A percentile compares a stretch with the other conserved stretches of the same genome.
phyloP scores from a whole-genome alignment of 169 alveolate genomes.

The Plasmodium billcollinsi region DNA sequence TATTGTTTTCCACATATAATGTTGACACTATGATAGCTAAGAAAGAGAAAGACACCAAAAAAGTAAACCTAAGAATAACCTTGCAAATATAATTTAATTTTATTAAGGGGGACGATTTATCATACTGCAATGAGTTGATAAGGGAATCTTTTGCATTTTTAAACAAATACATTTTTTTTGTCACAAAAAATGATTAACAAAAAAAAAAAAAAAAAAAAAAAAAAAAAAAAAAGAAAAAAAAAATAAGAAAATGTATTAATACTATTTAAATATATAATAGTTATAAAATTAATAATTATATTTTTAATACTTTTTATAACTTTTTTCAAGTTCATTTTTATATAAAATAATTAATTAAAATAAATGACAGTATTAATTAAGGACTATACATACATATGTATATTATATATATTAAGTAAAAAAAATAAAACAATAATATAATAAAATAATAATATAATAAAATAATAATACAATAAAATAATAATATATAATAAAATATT shows the following conservation, averaged over 20 bases:
- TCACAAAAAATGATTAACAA: not conserved
- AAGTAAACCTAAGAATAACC: constrained; percentile 30
- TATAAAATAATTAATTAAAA: too few species aligned
- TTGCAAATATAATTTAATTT: constrained; percentile 25
- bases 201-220: constrained; percentile 5
- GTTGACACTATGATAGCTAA: constrained; percentile 5
- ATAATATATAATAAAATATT: too few species aligned
- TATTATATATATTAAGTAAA: too few species aligned
- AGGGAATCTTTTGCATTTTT: constrained; percentile 66
- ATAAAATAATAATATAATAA: too few species aligned
- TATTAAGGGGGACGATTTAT: constrained; percentile 38
- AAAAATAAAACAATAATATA: too few species aligned
- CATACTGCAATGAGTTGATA: constrained; percentile 42
- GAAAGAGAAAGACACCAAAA: constrained; percentile 14
- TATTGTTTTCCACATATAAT: constrained; percentile 2
- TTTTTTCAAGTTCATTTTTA: too few species aligned
- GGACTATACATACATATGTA: too few species aligned
- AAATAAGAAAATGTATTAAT: not conserved
- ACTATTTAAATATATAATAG: not conserved
- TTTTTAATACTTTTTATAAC: too few species aligned
- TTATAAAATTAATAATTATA: not conserved
- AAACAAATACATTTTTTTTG: constrained; percentile 48
- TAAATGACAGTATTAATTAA: too few species aligned
- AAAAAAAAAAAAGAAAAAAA: not conserved
- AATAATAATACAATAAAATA: too few species aligned